Evolutionary conservation across 495 filamentous ascomycete genomes (phyloP), one percentile per base, ranked within the genome.

Genomic region (Hypoxylon trugodes): DNA sequence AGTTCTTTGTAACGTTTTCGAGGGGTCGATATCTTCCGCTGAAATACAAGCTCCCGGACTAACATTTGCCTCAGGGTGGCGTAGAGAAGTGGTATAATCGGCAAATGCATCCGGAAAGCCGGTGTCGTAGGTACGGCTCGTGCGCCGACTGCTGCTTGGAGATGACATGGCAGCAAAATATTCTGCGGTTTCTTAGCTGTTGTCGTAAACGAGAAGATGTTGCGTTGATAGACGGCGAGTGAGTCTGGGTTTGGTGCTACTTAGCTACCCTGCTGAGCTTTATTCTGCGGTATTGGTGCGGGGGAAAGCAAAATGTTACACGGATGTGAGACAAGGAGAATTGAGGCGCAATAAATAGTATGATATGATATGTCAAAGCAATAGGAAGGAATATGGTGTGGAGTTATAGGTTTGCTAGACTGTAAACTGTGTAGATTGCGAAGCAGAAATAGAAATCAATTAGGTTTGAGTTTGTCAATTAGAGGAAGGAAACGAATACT

Each of bases 101-200:
- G 67, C 61, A 35, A 73, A 70, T 1, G 68, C 69, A 35, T 70
- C 70, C 22, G 68, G 70, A 19, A 73, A 73, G 16, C 70, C 70
- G 26, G 70, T 73, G 22, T 70, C 61, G 48, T 70, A 66, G 28
- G 66, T 51, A 12, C 64, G 64, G 38, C 64, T 70, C 18, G 69
- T 36, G 9, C 51, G 67, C 35, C 69, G 63, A 38, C 55, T 72
- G 49, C 63, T 38, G 42, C 57, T 70, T 9, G 53, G 36, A 53
- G 41, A 59, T n/a, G 69, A 72, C 69, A 70, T 69, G 13, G 46
- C 42, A 49, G 50, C 16, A 28, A 12, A 7, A 18, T 45, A 15
- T 21, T 56, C 38, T 64, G 21, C 50, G 21, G 41, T 47, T 30
- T 47, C 45, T 65, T 65, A 58, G 52, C 30, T 42, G 13, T 41